Evolutionary conservation across 2,329 filamentous ascomycete genomes (phyloP), one percentile per base, ranked within the genome.

Genomic region (Thermoascus crustaceus): DNA sequence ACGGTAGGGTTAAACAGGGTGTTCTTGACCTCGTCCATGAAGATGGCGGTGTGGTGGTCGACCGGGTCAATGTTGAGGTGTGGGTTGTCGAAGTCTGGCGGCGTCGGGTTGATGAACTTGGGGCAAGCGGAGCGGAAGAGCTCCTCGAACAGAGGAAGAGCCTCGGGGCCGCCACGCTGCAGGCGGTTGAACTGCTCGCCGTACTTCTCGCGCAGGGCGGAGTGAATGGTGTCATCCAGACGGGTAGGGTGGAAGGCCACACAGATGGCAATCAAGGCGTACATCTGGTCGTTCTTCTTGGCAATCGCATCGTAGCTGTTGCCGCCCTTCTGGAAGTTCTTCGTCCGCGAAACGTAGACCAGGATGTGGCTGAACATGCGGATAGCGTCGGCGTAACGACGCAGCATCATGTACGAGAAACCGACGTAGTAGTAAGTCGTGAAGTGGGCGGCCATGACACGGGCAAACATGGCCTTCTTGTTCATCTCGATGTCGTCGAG

Each of bases 341-440:
- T 98, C 60, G 91, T 98, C 56, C 91, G 77, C 51, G 87, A 94
- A 49, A 98, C 88, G 69, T 96, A 98, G 69, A 98, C 83, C 54
- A 98, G 80, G 66, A 98, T 98, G 76, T 98, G 91, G 75, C 85
- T 94, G 80, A 98, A 98, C 82, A 95, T 94, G 75, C 89, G 87
- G 71, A 98, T 95, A 64, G 91, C 91, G 67, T 98, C 91, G 67
- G 87, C 85, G 64, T 98, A 98, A 61, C 91, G 85, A 71, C 91
- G 87, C 85, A 96, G 94, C 91, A 98, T 98, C 89, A 98, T 96
- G 82, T 98, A 98, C 51, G 86, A 94, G 79, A 98, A 98, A 52
- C 91, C 91, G 45, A 98, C 89, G 64, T 96, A 96, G 79, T 98
- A 98, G 78, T 96, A 98, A 48, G 91, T 98, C 50, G 89, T 95